Base-by-base conservation (phyloP, 108 stramenopile species). In the Conticribra guillardii region DNA sequence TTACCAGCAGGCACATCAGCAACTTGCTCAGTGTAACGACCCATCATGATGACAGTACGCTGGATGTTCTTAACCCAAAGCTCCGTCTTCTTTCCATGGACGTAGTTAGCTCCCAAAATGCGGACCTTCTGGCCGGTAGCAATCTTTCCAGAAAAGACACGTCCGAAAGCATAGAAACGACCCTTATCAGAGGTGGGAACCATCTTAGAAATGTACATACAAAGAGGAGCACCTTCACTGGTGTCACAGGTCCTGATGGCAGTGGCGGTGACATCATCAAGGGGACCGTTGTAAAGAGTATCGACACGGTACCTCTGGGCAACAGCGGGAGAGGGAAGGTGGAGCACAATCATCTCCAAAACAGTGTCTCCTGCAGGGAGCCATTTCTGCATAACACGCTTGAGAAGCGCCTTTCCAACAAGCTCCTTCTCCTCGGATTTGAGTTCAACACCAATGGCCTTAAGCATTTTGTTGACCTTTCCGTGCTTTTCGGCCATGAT, bases 341-440 rank as follows among this genome's bases (percentile, higher is more conserved):
- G 96, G 31, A 99, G 89, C 64, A 99, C 98, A 87, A 99, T 99
- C 99, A 99, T 99, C 92, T 99, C 99, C 70, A 99, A 86, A 17
- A 99, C 95, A 45, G 98, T 97, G 66, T 99, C 99, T 58, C 97
- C 99, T 60, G 98, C 99, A 47, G 99, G 99, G 41, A 99, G 88
- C 99, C 99, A 99, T 92, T 99, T 98, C 90, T 99, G 99, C 99
- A 99, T 99, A 71, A 99, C 97, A 84, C 97, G 96, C 95, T 99
- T 99, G 60, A 99, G 80, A 51, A 99, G 92, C 50, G 91, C 90
- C 96, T 99, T 99, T 73, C 98, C 98, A 44, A 82, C 74, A 48
- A 99, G 92, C 62, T 98, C 98, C 87, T 97, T 96, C 67, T 97
- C 95, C 15, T 96, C 96, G 48, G 82, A 66, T 84, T 98, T 99